Percentiles rank a stretch among this genome's conserved stretches.
phyloP scores from a whole-genome alignment of 208 protist genomes.

The Tritrichomonas foetus region DNA sequence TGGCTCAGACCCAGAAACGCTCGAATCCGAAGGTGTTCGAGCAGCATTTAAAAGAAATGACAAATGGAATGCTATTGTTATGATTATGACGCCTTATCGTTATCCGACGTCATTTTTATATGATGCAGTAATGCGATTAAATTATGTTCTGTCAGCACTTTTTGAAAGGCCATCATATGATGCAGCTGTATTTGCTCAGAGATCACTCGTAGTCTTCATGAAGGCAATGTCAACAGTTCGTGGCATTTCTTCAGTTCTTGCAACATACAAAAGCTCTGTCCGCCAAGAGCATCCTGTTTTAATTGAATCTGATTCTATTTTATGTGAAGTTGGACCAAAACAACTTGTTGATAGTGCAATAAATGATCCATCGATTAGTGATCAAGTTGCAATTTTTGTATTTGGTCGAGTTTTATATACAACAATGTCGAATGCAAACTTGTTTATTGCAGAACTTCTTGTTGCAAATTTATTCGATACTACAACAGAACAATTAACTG shows the following conservation, averaged over 20 bases:
- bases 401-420: background rate
- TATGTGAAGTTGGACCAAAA: background rate
- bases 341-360: background rate
- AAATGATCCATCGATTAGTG: background rate
- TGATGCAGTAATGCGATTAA: background rate
- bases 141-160: background rate
- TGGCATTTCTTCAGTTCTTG: background rate
- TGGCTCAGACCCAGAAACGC: background rate
- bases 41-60: slow-evolving; percentile 20
- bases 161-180: background rate
- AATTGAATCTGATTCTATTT: background rate
- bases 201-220: background rate
- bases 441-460: background rate
- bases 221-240: background rate
- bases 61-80: background rate
- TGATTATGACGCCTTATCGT: background rate
- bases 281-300: background rate
- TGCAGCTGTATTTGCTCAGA: background rate
- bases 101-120: background rate
- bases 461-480: background rate
- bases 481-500: background rate
- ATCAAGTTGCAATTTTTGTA: background rate
- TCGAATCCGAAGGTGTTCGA: background rate
- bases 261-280: background rate
- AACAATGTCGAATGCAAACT: background rate